A percentile compares a stretch with the other conserved stretches of the same genome.
Evolutionary conservation across 129 eudicot species (phyloP).

Genomic region (Apium graveolens): DNA sequence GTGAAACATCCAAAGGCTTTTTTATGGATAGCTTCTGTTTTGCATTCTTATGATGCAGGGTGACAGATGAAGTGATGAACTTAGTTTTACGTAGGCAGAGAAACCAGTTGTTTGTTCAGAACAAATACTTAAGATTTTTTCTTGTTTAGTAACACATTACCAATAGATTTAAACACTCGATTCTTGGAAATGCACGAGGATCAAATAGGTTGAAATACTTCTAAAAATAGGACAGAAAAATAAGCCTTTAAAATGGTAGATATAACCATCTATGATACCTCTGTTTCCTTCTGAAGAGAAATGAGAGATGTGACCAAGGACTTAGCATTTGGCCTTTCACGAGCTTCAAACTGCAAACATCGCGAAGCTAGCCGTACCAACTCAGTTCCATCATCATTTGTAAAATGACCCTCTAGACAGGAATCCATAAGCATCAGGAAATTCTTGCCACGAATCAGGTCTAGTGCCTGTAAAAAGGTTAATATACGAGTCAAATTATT

Average conservation of each 20-base stretch:
- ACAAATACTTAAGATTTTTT: background rate
- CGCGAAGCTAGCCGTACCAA: slow-evolving; percentile 78
- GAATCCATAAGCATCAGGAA: slow-evolving; percentile 81
- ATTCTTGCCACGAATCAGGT: slow-evolving; percentile 82
- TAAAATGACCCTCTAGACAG: slow-evolving; percentile 81
- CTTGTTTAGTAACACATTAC: too few relatives aligned
- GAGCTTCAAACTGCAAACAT: slow-evolving; percentile 87
- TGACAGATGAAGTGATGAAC: background rate
- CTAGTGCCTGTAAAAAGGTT: slow-evolving; percentile 61
- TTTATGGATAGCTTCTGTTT: background rate
- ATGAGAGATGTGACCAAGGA: slow-evolving; percentile 64
- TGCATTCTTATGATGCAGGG: background rate
- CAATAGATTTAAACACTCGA: background rate
- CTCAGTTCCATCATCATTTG: slow-evolving; percentile 89
- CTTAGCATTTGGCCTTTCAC: slow-evolving; percentile 85
- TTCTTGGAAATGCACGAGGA: background rate
- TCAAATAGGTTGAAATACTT: background rate
- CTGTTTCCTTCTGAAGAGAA: slow-evolving; percentile 76
- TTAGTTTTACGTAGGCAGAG: background rate
- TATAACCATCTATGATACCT: slow-evolving; percentile 32
- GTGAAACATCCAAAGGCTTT: background rate
- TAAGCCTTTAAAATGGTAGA: background rate
- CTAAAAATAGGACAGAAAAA: too few relatives aligned
- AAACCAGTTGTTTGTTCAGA: background rate
- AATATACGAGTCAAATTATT: background rate